Percentiles rank a stretch among this genome's conserved stretches.
Evolutionary conservation across 495 filamentous ascomycete species (phyloP).

Genomic region (Beverwykella pulmonaria): DNA sequence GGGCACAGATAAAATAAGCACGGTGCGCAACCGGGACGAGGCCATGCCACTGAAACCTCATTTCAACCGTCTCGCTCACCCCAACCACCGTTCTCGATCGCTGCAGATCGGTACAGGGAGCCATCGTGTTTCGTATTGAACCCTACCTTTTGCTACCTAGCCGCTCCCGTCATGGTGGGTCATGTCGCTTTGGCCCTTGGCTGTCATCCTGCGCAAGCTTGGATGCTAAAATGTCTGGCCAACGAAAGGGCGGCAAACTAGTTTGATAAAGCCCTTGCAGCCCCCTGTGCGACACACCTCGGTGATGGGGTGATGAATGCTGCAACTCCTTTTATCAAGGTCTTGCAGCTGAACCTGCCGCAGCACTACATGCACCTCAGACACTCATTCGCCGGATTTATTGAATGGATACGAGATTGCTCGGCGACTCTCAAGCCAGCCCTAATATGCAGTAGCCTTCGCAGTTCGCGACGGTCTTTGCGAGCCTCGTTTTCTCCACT

Average conservation of each 20-base stretch:
- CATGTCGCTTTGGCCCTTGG: slow-evolving; percentile 6
- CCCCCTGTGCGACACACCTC: slow-evolving; percentile 27
- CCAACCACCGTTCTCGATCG: slow-evolving; percentile 8
- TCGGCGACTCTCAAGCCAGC: slow-evolving; percentile 6
- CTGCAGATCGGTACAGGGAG: slow-evolving; percentile 24
- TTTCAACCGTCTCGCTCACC: neutral
- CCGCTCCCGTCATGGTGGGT: neutral
- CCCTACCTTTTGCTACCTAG: slow-evolving; percentile 19
- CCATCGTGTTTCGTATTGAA: slow-evolving; percentile 35
- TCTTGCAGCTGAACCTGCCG: slow-evolving; percentile 17
- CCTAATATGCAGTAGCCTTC: slow-evolving; percentile 28
- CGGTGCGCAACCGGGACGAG: neutral
- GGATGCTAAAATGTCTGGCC: slow-evolving; percentile 12
- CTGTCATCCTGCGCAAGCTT: slow-evolving; percentile 6
- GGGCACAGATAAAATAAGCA: neutral
- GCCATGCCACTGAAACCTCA: neutral
- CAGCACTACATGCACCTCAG: slow-evolving; percentile 25
- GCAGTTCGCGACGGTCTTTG: slow-evolving; percentile 3
- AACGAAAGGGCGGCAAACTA: neutral
- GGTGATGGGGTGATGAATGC: slow-evolving; percentile 4
- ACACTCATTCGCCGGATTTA: slow-evolving; percentile 15
- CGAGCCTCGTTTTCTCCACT: slow-evolving; percentile 26
- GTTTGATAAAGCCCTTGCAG: slow-evolving; percentile 1
- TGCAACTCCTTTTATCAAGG: slow-evolving; percentile 1
- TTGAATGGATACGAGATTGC: slow-evolving; percentile 26